phyloP scores from a whole-genome alignment of 148 eudicot genomes.

The Rhododendron vialii region DNA sequence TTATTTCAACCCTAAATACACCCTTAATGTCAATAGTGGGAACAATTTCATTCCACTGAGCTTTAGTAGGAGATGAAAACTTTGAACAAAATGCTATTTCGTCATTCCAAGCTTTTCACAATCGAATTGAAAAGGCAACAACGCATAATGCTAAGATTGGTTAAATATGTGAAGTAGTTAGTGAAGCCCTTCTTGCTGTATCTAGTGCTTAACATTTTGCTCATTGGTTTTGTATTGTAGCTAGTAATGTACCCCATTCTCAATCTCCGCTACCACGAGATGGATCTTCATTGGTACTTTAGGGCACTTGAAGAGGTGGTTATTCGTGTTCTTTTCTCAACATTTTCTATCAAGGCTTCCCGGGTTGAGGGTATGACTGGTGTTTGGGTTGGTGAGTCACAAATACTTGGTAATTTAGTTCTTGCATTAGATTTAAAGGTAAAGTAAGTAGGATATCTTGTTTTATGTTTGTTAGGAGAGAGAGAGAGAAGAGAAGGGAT shows the following conservation, averaged over 20 bases:
- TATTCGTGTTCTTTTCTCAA: constrained; percentile 66
- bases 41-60: background rate
- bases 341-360: constrained; percentile 64
- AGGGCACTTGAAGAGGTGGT: constrained; percentile 89
- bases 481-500: background rate
- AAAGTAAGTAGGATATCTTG: background rate
- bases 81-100: background rate
- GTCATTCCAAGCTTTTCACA: background rate
- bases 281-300: constrained; percentile 99
- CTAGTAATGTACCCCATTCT: constrained; percentile 83
- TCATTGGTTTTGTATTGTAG: constrained; percentile 39
- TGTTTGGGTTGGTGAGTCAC: constrained; percentile 88
- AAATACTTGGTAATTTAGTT: background rate
- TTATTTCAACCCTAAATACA: background rate
- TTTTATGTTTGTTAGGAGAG: background rate
- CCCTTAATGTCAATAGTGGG: background rate
- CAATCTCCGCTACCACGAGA: constrained; percentile 78
- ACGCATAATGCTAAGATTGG: background rate
- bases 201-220: constrained; percentile 15
- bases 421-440: background rate
- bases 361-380: constrained; percentile 74
- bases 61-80: background rate
- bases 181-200: background rate
- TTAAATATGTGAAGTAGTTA: background rate
- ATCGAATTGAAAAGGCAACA: background rate